Conservation (phyloP, 2,329 filamentous ascomycete species). For the Colletotrichum neosansevieriae region DNA sequence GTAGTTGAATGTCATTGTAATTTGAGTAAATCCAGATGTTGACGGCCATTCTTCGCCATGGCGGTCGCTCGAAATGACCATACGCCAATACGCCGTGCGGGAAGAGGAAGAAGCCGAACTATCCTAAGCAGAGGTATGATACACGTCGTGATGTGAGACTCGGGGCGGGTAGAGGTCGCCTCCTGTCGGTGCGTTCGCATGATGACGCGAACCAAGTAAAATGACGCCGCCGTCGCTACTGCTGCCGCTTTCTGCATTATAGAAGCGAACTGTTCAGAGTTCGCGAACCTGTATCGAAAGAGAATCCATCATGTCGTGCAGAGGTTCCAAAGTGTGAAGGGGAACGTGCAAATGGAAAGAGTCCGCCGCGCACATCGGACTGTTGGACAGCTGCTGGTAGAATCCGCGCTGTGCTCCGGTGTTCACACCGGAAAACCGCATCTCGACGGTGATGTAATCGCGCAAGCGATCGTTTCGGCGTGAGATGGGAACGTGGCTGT, state of each 20-base stretch:
- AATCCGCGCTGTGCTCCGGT: neutral
- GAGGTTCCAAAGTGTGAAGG: slow-evolving; percentile 24
- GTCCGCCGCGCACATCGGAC: neutral
- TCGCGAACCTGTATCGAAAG: slow-evolving; percentile 28
- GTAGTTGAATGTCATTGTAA: neutral
- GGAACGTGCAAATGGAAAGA: slow-evolving; percentile 17
- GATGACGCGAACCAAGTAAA: slow-evolving; percentile 8
- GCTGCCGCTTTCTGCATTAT: slow-evolving; percentile 22
- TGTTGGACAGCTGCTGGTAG: neutral
- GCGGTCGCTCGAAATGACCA: slow-evolving; percentile 33
- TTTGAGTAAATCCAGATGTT: slow-evolving; percentile 17
- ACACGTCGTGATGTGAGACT: slow-evolving; percentile 29
- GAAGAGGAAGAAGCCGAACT: slow-evolving; percentile 29
- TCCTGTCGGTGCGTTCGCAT: neutral
- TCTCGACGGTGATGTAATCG: slow-evolving; percentile 15
- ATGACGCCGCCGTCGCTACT: slow-evolving; percentile 12
- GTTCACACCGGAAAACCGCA: neutral
- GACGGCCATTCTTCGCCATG: slow-evolving; percentile 19
- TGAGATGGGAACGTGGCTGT: neutral
- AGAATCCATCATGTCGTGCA: slow-evolving; percentile 22
- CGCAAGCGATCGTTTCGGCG: neutral
- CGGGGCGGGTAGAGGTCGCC: slow-evolving; percentile 14
- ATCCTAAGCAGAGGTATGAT: slow-evolving; percentile 37
- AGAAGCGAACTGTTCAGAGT: slow-evolving; percentile 10
- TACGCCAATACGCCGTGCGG: slow-evolving; percentile 40